phyloP scores from a whole-genome alignment of 2,329 filamentous ascomycete genomes.

The Pseudogymnoascus sp. region DNA sequence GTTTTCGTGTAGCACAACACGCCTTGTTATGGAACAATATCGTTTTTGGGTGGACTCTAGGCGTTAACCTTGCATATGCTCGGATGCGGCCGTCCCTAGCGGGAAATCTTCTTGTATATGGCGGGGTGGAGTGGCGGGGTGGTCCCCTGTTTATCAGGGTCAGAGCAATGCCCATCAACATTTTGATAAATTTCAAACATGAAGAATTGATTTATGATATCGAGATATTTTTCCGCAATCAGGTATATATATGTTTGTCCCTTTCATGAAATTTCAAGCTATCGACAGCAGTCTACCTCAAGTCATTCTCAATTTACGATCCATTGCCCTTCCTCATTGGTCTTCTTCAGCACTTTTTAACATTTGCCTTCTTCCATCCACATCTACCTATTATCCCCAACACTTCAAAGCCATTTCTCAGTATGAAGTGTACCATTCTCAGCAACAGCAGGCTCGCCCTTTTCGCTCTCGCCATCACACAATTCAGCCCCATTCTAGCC shows the following conservation, averaged over 20 bases:
- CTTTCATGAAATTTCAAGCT: background rate
- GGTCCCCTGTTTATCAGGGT: background rate
- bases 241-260: background rate
- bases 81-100: background rate
- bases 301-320: background rate
- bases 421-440: background rate
- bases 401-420: background rate
- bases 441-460: conserved; percentile 6
- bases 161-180: background rate
- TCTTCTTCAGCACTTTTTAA: background rate
- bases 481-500: conserved; percentile 8
- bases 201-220: background rate
- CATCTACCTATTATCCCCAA: background rate
- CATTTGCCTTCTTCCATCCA: background rate
- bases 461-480: conserved; percentile 5
- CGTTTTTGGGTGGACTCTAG: background rate
- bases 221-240: background rate
- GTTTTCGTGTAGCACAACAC: background rate
- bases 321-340: background rate
- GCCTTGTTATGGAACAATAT: background rate
- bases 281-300: background rate
- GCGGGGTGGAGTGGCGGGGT: no score
- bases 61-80: background rate
- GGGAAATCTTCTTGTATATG: background rate
- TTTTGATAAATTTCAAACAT: background rate